Evolutionary conservation across 2,329 filamentous ascomycete genomes (phyloP).

Genomic region (Leptographium radiaticola): DNA sequence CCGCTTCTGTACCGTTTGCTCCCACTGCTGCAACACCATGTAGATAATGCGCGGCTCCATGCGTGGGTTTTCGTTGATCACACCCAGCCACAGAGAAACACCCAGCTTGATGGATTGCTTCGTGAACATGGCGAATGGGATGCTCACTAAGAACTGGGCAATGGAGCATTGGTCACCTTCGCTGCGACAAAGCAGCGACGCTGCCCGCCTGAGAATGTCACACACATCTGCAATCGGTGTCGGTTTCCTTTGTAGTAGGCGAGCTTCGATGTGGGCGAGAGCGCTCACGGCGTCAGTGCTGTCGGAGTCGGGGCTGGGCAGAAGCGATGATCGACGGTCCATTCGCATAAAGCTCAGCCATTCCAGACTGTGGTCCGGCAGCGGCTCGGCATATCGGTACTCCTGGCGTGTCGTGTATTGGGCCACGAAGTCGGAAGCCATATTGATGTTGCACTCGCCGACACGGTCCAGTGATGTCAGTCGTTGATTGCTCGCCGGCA

Average conservation of each 20-base stretch:
- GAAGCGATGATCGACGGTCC: constrained; percentile 37
- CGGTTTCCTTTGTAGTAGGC: constrained; percentile 53
- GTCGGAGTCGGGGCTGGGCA: constrained; percentile 37
- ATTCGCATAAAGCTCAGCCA: constrained; percentile 46
- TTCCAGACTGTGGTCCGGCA: constrained; percentile 55
- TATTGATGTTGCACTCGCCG: constrained; percentile 67
- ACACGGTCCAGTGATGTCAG: constrained; percentile 69
- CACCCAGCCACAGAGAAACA: constrained; percentile 88
- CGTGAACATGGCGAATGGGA: constrained; percentile 86
- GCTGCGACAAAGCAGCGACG: constrained; percentile 71
- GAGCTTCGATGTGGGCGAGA: constrained; percentile 59
- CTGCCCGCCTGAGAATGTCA: constrained; percentile 71
- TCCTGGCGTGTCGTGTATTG: constrained; percentile 96
- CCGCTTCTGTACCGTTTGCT: constrained; percentile 63
- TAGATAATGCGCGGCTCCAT: constrained; percentile 77
- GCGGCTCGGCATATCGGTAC: constrained; percentile 73
- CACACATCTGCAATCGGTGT: constrained; percentile 64
- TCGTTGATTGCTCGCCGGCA: constrained; percentile 76
- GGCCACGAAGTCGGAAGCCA: constrained; percentile 88
- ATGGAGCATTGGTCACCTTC: constrained; percentile 64
- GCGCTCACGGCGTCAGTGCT: constrained; percentile 48
- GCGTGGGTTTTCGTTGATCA: constrained; percentile 88
- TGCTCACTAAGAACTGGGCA: constrained; percentile 75
- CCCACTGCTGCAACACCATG: constrained; percentile 86
- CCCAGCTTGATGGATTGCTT: constrained; percentile 94